Conservation (phyloP, 2,329 filamentous ascomycete species). For the Apiospora kogelbergensis region DNA sequence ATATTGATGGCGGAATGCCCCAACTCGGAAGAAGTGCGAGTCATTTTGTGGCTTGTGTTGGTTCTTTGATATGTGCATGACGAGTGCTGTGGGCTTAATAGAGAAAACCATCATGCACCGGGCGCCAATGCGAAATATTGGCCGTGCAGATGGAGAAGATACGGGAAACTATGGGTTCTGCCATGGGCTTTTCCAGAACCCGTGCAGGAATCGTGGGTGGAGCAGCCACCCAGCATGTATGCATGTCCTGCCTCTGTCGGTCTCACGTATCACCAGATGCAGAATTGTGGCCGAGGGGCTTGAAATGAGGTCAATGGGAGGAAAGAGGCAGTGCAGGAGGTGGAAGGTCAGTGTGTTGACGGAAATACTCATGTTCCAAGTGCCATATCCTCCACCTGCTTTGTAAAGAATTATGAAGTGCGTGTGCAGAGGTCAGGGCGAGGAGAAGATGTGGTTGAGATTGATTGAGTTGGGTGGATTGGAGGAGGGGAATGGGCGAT, state of each 20-base stretch:
- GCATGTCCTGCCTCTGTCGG: neutral
- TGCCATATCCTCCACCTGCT: too few relatives aligned
- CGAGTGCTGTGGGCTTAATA: constrained; percentile 1
- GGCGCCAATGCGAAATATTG: neutral
- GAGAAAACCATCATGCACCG: neutral
- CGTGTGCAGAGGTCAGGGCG: neutral
- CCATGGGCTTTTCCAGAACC: neutral
- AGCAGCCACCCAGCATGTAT: neutral
- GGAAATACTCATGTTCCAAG: neutral
- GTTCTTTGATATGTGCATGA: constrained; percentile 4
- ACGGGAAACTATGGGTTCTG: neutral
- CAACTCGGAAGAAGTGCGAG: neutral
- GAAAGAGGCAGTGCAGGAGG: neutral
- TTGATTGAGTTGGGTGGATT: neutral
- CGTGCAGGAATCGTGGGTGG: neutral
- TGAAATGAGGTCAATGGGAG: neutral
- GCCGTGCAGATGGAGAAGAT: neutral
- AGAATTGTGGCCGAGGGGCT: neutral
- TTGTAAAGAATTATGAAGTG: neutral
- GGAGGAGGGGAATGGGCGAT: neutral
- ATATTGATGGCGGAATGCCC: neutral
- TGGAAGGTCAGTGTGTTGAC: neutral
- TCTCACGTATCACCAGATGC: neutral
- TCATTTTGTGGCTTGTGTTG: constrained; percentile 7
- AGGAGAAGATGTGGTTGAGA: neutral